phyloP scores from a whole-genome alignment of 805 yeast genomes.

The Metschnikowia koreensis region DNA sequence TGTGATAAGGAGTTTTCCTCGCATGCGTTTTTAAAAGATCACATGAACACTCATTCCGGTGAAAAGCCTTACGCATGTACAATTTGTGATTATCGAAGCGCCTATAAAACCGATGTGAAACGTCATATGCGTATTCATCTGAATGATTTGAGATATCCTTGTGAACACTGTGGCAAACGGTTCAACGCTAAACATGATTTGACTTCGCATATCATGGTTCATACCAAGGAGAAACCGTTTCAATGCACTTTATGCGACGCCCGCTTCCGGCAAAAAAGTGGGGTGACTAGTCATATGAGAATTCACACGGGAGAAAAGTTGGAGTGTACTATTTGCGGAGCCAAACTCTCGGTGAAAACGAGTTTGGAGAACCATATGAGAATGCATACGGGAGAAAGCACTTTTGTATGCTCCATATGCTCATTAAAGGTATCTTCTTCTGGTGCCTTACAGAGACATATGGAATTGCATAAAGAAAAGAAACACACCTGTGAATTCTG shows the following conservation, averaged over 20 bases:
- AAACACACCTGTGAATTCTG: not conserved
- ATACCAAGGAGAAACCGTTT: not conserved
- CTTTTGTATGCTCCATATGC: not conserved
- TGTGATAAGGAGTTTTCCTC: not conserved
- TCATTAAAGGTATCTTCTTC: not conserved
- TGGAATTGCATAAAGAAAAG: not conserved
- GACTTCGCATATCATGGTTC: not conserved
- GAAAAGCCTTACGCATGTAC: not conserved
- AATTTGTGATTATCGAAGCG: not conserved
- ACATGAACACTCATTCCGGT: not conserved
- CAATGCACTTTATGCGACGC: not conserved
- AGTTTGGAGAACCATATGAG: not conserved
- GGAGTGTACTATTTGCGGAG: not conserved
- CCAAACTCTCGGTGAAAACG: not conserved
- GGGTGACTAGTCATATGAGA: not conserved
- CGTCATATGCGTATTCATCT: not conserved
- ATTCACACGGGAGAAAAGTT: not conserved
- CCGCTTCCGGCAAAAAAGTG: not conserved
- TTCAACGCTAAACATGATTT: not conserved
- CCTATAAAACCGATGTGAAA: not conserved
- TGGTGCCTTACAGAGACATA: not conserved
- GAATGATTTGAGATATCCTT: not conserved
- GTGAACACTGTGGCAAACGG: not conserved
- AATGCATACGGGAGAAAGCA: not conserved
- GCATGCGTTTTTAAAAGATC: not conserved